phyloP scores from a whole-genome alignment of 192 early-diverging fungal genomes.

The Backusella tarrabulga region DNA sequence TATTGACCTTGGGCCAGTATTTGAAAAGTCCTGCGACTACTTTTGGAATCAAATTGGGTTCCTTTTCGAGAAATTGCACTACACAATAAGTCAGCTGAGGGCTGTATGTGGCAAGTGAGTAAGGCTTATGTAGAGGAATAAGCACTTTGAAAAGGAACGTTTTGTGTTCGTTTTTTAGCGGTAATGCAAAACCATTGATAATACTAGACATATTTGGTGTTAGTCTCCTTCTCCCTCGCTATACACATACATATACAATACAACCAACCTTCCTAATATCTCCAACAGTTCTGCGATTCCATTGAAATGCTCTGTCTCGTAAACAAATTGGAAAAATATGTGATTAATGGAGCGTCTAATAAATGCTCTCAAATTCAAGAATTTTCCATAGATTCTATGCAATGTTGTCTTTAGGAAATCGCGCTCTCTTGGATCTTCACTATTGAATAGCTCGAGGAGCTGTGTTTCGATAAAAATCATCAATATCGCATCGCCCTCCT shows the following conservation, averaged over 20 bases:
- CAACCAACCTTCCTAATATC: constrained; percentile 88
- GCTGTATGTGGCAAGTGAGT: constrained; percentile 92
- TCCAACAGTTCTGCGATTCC: constrained; percentile 98
- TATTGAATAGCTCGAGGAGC: constrained; percentile 96
- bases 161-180: constrained; percentile 99
- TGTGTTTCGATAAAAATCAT: constrained; percentile 32
- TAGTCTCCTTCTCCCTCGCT: neutral
- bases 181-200: constrained; percentile 99
- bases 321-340: constrained; percentile 97
- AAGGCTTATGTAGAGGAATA: constrained; percentile 95
- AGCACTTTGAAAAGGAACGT: constrained; percentile 92
- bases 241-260: neutral
- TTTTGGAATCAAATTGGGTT: constrained; percentile 85
- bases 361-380: constrained; percentile 95
- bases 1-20: constrained; percentile 99
- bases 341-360: constrained; percentile 98
- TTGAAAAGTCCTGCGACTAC: constrained; percentile 86
- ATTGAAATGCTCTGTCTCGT: constrained; percentile 96
- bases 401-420: constrained; percentile 98
- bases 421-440: constrained; percentile 97
- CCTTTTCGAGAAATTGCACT: constrained; percentile 99
- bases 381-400: constrained; percentile 99
- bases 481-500: neutral
- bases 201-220: constrained; percentile 67
- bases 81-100: constrained; percentile 98